Conservation (phyloP, 2,329 filamentous ascomycete genomes). For the Volutella citrinella region DNA sequence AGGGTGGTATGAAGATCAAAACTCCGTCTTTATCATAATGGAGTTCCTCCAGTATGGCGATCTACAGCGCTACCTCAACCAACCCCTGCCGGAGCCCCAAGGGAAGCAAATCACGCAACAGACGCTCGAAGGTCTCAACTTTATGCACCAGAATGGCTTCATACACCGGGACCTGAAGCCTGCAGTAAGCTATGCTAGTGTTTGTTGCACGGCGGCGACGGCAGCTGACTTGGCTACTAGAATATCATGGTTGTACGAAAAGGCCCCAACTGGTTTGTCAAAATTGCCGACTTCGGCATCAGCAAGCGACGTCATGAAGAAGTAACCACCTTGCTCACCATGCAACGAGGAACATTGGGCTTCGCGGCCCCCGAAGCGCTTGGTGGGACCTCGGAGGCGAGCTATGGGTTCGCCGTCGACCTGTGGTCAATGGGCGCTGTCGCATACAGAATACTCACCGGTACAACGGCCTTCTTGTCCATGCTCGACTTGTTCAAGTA, state of each 20-base stretch:
- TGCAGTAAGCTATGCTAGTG: too few species aligned
- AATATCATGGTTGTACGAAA: slow-evolving; percentile 4
- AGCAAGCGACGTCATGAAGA: slow-evolving; percentile 5
- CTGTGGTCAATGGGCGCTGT: slow-evolving; percentile 2
- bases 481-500: too few species aligned
- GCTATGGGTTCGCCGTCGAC: neutral
- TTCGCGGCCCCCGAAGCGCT: slow-evolving; percentile 1
- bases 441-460: slow-evolving; percentile 1
- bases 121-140: neutral
- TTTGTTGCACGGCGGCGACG: too few species aligned
- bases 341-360: neutral
- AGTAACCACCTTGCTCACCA: neutral
- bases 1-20: neutral
- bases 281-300: slow-evolving; percentile 5
- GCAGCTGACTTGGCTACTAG: slow-evolving; percentile 1
- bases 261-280: slow-evolving; percentile 2
- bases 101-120: neutral
- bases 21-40: slow-evolving; percentile 2
- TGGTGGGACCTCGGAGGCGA: neutral
- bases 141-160: slow-evolving; percentile 4
- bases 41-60: slow-evolving; percentile 3
- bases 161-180: slow-evolving; percentile 3
- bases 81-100: neutral
- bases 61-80: neutral
- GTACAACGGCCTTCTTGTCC: too few species aligned